Conservation (phyloP, 306 rosid species). For the Myrica gale region DNA sequence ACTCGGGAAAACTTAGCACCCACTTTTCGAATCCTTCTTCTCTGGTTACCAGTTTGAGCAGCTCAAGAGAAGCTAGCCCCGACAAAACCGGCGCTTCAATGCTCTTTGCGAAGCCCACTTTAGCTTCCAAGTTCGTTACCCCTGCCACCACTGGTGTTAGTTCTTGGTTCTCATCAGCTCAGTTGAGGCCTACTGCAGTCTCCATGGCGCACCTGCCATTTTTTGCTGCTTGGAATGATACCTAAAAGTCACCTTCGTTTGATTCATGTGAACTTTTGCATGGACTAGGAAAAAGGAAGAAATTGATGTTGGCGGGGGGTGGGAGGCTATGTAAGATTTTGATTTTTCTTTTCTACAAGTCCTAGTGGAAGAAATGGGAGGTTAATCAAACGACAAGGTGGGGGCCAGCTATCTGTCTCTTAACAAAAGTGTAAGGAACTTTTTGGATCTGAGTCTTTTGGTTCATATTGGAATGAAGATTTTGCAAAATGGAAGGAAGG, state of each 20-base stretch:
- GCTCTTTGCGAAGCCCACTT: conserved; percentile 52
- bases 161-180: conserved; percentile 71
- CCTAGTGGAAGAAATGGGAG: conserved; percentile 48
- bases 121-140: conserved; percentile 45
- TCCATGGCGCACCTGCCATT: conserved; percentile 76
- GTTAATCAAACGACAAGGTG: conserved; percentile 29
- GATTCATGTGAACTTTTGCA: conserved; percentile 38
- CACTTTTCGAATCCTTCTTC: conserved; percentile 79
- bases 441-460: conserved; percentile 52
- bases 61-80: conserved; percentile 86
- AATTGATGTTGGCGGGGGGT: neutral
- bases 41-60: conserved; percentile 68
- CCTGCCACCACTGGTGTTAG: conserved; percentile 36
- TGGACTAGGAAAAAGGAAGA: conserved; percentile 25
- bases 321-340: conserved; percentile 17
- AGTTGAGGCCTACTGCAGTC: conserved; percentile 66
- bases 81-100: conserved; percentile 55
- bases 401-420: conserved; percentile 48
- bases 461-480: conserved; percentile 48
- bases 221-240: conserved; percentile 87
- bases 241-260: conserved; percentile 29
- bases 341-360: conserved; percentile 26
- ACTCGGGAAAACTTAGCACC: conserved; percentile 40
- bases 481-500: conserved; percentile 45
- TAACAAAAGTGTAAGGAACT: conserved; percentile 41